phyloP scores from a whole-genome alignment of 2,329 filamentous ascomycete species.

The Albophoma yamanashiensis region DNA sequence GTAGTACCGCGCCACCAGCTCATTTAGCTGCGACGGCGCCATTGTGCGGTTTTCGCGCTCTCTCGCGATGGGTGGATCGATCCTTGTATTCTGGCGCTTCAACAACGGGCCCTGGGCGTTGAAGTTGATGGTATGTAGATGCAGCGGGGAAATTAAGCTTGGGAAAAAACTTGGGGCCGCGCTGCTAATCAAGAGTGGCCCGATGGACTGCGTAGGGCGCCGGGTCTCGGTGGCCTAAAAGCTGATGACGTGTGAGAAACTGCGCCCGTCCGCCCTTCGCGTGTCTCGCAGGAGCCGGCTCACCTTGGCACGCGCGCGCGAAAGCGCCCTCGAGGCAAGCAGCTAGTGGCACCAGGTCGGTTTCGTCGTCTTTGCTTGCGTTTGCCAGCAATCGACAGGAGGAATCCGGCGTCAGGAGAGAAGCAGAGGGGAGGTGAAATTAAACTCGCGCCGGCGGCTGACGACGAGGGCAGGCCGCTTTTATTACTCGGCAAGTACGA shows the following conservation, averaged over 20 bases:
- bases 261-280: background rate
- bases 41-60: background rate
- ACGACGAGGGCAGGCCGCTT: background rate
- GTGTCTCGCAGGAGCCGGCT: background rate
- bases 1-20: constrained; percentile 2
- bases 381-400: background rate
- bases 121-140: background rate
- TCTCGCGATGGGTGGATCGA: background rate
- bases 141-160: background rate
- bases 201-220: background rate
- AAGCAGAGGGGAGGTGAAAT: background rate
- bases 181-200: background rate
- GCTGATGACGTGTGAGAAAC: background rate
- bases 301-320: background rate
- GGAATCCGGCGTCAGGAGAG: background rate
- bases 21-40: background rate
- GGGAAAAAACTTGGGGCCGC: background rate
- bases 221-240: background rate
- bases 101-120: background rate
- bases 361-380: background rate
- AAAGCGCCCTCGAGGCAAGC: background rate
- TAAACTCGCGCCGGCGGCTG: background rate
- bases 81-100: background rate
- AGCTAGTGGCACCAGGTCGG: background rate
- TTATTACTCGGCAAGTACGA: background rate